Evolutionary conservation across 139 green algal genomes (phyloP).

Genomic region (Desmodesmus armatus): DNA sequence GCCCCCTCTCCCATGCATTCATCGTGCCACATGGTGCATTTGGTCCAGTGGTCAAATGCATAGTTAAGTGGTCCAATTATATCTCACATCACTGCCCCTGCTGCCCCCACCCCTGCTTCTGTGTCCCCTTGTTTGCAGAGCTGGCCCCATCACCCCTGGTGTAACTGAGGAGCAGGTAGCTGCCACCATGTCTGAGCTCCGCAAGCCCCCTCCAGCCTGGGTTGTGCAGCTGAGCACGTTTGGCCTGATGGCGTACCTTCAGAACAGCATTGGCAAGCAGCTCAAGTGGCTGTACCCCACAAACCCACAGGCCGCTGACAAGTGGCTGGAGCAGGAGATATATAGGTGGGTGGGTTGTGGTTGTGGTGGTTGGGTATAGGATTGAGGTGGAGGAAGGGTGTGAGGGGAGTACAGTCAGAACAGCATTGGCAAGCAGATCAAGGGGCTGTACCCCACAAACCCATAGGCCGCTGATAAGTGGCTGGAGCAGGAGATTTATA

Average conservation of each 20-base stretch:
- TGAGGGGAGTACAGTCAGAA: constrained; percentile 63
- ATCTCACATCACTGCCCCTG: background rate
- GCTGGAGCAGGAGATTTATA: constrained; percentile 87
- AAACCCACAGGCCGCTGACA: constrained; percentile 74
- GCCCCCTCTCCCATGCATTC: no score
- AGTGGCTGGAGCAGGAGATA: constrained; percentile 91
- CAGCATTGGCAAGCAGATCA: constrained; percentile 64
- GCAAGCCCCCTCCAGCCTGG: constrained; percentile 50
- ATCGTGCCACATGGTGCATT: no score
- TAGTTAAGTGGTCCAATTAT: no score
- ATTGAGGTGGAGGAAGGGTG: background rate
- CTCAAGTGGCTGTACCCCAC: constrained; percentile 84
- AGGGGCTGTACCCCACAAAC: constrained; percentile 76
- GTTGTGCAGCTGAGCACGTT: constrained; percentile 46
- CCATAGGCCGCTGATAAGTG: constrained; percentile 80
- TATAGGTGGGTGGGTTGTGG: constrained; percentile 65
- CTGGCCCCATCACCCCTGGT: constrained; percentile 39
- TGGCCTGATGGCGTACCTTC: constrained; percentile 32
- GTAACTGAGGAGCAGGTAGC: background rate
- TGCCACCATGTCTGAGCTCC: background rate
- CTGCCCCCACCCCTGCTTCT: no score
- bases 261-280: constrained; percentile 65
- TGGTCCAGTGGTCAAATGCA: no score
- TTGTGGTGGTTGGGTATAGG: background rate
- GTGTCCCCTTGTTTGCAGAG: no score